These are phyloP conservation scores for Penicillium arizonense DNA, from an alignment of 495 filamentous ascomycete species.

Conservation along the genomic window DNA sequence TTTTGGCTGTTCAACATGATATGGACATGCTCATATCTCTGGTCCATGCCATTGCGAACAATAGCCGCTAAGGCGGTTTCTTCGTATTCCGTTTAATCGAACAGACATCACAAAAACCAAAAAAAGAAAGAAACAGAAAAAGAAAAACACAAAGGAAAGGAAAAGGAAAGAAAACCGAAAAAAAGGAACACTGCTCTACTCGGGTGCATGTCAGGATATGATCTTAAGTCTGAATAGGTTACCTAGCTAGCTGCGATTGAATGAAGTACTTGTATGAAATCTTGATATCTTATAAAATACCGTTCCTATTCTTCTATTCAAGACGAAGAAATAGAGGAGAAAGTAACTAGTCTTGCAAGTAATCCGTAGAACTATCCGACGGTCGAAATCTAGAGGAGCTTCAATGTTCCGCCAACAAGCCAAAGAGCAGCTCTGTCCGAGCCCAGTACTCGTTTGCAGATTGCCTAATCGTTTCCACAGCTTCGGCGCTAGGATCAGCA, in stretches of 20 bases:
- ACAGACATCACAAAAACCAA: no score
- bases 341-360: background rate
- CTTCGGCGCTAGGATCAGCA: constrained; percentile 42
- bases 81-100: background rate
- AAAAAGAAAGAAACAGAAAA: no score
- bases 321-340: no score
- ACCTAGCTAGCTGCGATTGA: no score
- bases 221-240: no score
- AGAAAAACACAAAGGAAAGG: no score
- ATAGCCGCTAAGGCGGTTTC: background rate
- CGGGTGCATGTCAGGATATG: no score
- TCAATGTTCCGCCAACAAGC: constrained; percentile 38
- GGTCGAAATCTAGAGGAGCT: background rate
- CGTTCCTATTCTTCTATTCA: no score
- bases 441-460: constrained; percentile 74
- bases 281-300: no score
- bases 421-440: constrained; percentile 75
- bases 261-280: no score
- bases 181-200: no score
- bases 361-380: background rate
- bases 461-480: constrained; percentile 51
- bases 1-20: constrained; percentile 6
- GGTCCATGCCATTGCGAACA: background rate
- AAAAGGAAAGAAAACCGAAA: no score
- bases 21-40: background rate